phyloP scores from a whole-genome alignment of 345 rosid species.

The Populus euphratica region DNA sequence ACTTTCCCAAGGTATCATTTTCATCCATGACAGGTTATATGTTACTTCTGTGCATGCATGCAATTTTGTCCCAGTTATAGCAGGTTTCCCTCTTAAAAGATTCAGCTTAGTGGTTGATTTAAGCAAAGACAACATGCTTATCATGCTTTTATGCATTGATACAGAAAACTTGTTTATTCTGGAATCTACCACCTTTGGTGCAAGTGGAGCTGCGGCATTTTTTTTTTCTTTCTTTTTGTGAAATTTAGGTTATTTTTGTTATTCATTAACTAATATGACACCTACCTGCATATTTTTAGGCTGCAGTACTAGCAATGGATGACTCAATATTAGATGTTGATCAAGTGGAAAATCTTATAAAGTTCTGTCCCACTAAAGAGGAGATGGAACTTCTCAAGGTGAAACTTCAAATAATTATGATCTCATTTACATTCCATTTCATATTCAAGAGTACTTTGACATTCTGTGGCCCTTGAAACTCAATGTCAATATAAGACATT shows the following conservation, averaged over 20 bases:
- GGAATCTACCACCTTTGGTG: neutral
- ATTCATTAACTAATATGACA: slow-evolving; percentile 8
- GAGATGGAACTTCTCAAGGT: slow-evolving; percentile 99
- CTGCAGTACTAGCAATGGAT: slow-evolving; percentile 96
- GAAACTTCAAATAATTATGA: slow-evolving; percentile 21
- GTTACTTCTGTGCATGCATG: neutral
- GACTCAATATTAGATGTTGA: slow-evolving; percentile 85
- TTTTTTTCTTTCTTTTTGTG: neutral
- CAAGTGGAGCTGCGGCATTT: neutral
- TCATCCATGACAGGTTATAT: neutral
- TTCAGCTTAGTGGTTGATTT: neutral
- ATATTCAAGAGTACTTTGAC: slow-evolving; percentile 3
- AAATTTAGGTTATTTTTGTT: neutral
- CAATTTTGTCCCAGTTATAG: neutral
- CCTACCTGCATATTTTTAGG: slow-evolving; percentile 45
- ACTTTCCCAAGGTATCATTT: neutral
- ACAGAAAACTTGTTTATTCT: neutral
- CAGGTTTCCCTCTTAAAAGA: neutral
- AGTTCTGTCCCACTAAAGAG: slow-evolving; percentile 97
- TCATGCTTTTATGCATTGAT: neutral
- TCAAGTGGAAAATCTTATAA: slow-evolving; percentile 97
- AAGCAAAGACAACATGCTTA: neutral
- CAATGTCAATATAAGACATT: neutral
- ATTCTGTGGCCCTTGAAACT: neutral
- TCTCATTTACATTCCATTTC: slow-evolving; percentile 2